These are phyloP conservation scores for Neurospora sp. DNA, from an alignment of 495 filamentous ascomycete genomes.

Conservation along the genomic window DNA sequence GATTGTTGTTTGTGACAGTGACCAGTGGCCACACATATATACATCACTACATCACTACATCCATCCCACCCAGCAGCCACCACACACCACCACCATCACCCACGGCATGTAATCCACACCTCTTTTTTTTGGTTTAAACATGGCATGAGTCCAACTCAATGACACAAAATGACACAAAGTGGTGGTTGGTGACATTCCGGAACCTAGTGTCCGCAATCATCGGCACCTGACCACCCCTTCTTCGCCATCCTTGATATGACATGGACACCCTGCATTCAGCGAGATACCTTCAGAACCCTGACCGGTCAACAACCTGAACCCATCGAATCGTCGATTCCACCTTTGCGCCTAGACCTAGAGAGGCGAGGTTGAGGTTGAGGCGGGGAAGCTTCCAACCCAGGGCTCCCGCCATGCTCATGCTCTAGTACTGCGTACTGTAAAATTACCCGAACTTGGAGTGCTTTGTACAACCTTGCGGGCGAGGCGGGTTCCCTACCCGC, in stretches of 20 bases:
- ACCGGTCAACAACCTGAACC: not conserved
- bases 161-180: not conserved
- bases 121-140: not conserved
- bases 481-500: not conserved
- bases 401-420: not conserved
- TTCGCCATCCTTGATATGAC: not conserved
- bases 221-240: not conserved
- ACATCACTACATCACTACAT: not conserved
- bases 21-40: not conserved
- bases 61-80: not conserved
- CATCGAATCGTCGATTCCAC: not conserved
- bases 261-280: not conserved
- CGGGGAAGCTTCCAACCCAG: not conserved
- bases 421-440: no score
- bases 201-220: not conserved
- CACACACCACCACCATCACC: not conserved
- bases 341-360: not conserved
- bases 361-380: not conserved
- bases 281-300: not conserved
- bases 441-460: not conserved
- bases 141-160: not conserved
- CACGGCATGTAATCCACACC: not conserved
- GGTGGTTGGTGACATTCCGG: not conserved
- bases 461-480: not conserved
- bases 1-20: not conserved